Base-by-base conservation (phyloP, 371 early-diverging fungal genomes). In the Mortierella sp. region DNA sequence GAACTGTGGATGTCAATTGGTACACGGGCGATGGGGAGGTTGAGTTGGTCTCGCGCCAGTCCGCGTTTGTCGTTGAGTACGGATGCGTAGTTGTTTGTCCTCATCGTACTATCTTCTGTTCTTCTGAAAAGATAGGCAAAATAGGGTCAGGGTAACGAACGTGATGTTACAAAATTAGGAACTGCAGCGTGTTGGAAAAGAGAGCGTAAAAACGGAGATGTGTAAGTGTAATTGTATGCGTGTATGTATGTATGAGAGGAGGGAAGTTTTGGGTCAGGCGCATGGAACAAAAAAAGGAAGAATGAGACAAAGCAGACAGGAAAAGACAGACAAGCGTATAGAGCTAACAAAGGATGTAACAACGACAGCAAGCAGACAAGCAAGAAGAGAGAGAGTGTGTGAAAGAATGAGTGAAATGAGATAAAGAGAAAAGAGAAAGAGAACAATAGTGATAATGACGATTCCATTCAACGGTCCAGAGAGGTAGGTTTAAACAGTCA, bases 1-100 rank as follows among this genome's bases (percentile, higher is more conserved):
- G 77, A 63, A 21, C 65, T 75, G 26, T 85, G 86, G 42, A 77
- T 79, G 8, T 77, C 72, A 52, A 77, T 79, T 19, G 85, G 79
- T 5, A 44, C 44, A 8, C 80, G 80, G n/a, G 58, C 73, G 47
- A 86, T 86, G 14, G 87, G 80, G 3, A 82, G 73, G 42, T 75
- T 78, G 63, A 82, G 77, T 70, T 77, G 74, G 76, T 81, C 70
- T 34, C 86, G 72, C 24, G 75, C 74, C 11, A 81, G 73, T 0
- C 75, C 78, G 50, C 78, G 80, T 57, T 54, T 77, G 55, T 83
- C 80, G 26, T n/a, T 77, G 0, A 70, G 48, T 5, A 45, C 21
- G 4, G 74, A 47, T 7, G 31, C 72, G 4, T 74, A 71, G 31
- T 80, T 77, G 9, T 57, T 48, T 16, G 68, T 45, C 70, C 72